phyloP scores from a whole-genome alignment of 1,139 yeast genomes.

The Kodamaea ohmeri region DNA sequence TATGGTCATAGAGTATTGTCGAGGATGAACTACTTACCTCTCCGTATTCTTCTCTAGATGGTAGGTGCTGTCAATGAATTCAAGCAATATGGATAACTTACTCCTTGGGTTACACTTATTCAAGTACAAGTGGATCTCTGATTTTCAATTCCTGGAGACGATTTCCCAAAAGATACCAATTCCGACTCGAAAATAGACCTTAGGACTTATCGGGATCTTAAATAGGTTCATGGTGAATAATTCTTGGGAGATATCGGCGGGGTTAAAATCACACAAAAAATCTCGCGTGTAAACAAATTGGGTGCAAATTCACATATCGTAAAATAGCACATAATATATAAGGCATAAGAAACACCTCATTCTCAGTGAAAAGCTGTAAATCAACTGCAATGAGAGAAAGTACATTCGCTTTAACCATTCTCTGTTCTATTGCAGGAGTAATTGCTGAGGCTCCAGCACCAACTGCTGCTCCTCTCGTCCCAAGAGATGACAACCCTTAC shows the following conservation, averaged over 20 bases:
- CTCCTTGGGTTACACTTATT: no score
- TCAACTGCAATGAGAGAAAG: constrained; percentile 1
- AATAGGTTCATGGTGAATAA: no score
- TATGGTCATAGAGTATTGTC: no score
- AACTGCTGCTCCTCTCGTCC: constrained; percentile 2
- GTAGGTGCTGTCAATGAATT: no score
- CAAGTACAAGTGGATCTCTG: no score
- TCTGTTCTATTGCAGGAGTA: constrained; percentile 1
- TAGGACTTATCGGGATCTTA: no score
- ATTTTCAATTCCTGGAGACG: no score
- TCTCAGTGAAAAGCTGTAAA: not conserved
- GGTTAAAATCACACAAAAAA: not conserved
- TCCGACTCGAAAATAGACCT: no score
- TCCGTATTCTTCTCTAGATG: no score
- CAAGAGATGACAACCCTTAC: constrained; percentile 5
- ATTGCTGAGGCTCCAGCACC: constrained; percentile 5
- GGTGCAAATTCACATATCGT: not conserved
- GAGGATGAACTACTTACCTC: no score
- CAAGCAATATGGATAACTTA: no score
- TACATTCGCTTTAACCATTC: constrained; percentile 3
- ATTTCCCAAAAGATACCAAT: no score
- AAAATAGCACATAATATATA: not conserved
- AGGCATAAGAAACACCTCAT: not conserved
- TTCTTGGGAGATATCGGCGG: not conserved
- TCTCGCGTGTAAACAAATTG: not conserved